Evolutionary conservation across 345 rosid species (phyloP), one percentile per base, ranked within the genome.

Genomic region (Pistacia atlantica): DNA sequence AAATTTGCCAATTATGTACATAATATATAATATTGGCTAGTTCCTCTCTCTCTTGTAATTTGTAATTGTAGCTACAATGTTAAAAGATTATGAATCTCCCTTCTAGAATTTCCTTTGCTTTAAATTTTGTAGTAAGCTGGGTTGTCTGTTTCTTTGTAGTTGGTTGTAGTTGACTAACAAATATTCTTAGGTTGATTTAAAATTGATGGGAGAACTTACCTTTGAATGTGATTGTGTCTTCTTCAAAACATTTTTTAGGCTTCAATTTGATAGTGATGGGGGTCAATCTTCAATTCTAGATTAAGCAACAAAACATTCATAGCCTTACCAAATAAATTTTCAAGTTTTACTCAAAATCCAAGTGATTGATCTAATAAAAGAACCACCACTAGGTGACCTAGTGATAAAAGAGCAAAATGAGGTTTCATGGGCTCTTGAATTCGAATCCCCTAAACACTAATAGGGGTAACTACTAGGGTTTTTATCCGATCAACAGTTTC

Each of bases 111-210:
- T 65, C 69, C 28, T 83, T 56, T 75, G 70, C 54, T 69, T 54
- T 59, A 22, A 22, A n/a, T 67, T 35, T 18, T 57, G 79, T 51
- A 77, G 78, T 57, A 69, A 67, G 83, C 83, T 84, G 83, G 38
- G 56, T 68, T 74, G 86, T 86, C 84, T 25, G 77, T 80, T 83
- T 85, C 54, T 14, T 80, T 66, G 77, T 83, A 60, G 87, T 83
- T 83, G 82, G 65, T 67, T 54, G 80, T 64, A 54, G 48, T 76
- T 80, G 46, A 46, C 56, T 7, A 22, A 46, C 1, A 31, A 16
- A 73, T 3, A 48, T 28, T 13, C 5, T 48, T 59, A 72, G 42
- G 67, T 28, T 60, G 56, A 54, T 59, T 33, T 45, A 22, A 46
- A 48, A 17, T 59, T 35, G 73, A 70, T 70, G 62, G 62, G 49